These are phyloP conservation scores for Colletotrichum filicis DNA, from an alignment of 2,329 filamentous ascomycete species.

Conservation along the genomic window DNA sequence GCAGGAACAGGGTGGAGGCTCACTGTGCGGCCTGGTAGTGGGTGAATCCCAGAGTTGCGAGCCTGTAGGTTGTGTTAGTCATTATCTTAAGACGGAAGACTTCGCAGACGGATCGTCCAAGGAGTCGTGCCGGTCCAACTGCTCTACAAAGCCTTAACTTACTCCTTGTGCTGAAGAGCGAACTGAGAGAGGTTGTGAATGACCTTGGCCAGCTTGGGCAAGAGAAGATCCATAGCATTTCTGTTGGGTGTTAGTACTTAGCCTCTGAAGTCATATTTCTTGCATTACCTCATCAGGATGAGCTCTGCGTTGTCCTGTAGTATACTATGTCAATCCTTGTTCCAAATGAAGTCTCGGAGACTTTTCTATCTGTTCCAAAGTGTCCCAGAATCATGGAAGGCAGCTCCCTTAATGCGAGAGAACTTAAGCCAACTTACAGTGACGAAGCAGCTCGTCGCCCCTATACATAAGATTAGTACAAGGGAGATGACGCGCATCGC, in stretches of 20 bases:
- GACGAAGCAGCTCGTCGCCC: constrained; percentile 61
- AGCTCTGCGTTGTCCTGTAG: constrained; percentile 74
- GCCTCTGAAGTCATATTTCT: constrained; percentile 48
- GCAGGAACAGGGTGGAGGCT: not conserved
- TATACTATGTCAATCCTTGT: not conserved
- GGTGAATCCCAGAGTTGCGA: not conserved
- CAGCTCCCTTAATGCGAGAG: not conserved
- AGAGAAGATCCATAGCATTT: constrained; percentile 76
- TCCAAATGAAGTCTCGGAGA: not conserved
- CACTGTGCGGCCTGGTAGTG: constrained; percentile 65
- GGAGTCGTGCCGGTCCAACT: not conserved
- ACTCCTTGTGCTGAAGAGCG: constrained; percentile 76
- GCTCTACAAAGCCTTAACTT: constrained; percentile 71
- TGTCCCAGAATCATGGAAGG: not conserved
- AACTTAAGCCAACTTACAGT: constrained; percentile 56
- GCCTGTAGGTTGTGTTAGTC: not conserved
- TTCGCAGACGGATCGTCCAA: not conserved
- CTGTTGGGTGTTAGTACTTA: not conserved
- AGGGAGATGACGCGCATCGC: too few relatives aligned
- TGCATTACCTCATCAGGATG: constrained; percentile 70
- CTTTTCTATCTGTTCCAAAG: not conserved
- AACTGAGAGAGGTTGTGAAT: constrained; percentile 80
- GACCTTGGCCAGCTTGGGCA: constrained; percentile 82
- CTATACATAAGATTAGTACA: not conserved
- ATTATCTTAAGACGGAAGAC: not conserved